A percentile compares a stretch with the other conserved stretches of the same genome.
Conservation (phyloP, 2,329 filamentous ascomycete genomes). For the Fonsecaea nubica region DNA sequence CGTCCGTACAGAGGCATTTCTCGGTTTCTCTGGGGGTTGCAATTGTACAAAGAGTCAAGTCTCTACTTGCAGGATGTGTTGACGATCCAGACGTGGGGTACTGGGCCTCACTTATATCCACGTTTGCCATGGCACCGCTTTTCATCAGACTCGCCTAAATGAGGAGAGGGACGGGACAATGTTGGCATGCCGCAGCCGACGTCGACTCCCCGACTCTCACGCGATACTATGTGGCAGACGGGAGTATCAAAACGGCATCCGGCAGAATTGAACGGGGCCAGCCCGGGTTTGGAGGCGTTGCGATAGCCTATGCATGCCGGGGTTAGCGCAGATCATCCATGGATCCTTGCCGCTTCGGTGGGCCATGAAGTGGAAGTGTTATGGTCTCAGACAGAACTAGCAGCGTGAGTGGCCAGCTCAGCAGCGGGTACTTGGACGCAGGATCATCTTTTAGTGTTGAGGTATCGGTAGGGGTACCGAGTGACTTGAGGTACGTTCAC, state of each 20-base stretch:
- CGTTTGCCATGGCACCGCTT: neutral
- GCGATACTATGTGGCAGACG: neutral
- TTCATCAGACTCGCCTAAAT: neutral
- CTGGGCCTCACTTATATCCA: neutral
- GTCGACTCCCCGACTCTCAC: neutral
- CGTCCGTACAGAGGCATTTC: conserved; percentile 13
- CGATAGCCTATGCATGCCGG: neutral
- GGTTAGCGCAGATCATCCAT: conserved; percentile 1
- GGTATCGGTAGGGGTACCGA: neutral
- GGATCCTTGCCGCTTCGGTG: neutral
- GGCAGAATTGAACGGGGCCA: neutral
- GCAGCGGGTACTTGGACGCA: neutral
- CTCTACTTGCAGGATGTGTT: neutral
- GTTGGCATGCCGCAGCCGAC: neutral
- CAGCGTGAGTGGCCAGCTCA: neutral
- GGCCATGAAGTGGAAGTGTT: neutral
- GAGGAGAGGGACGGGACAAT: neutral
- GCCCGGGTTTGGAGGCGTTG: neutral
- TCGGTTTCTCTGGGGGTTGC: neutral
- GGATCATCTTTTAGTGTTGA: neutral
- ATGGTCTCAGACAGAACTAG: neutral
- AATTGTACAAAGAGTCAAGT: neutral
- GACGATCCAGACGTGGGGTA: neutral
- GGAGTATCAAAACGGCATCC: neutral
- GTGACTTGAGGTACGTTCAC: neutral